Percentiles rank a stretch among this genome's conserved stretches.
These are phyloP conservation scores for Ceratocystis albifundus DNA, from an alignment of 2,329 filamentous ascomycete species.

Conservation along the genomic window DNA sequence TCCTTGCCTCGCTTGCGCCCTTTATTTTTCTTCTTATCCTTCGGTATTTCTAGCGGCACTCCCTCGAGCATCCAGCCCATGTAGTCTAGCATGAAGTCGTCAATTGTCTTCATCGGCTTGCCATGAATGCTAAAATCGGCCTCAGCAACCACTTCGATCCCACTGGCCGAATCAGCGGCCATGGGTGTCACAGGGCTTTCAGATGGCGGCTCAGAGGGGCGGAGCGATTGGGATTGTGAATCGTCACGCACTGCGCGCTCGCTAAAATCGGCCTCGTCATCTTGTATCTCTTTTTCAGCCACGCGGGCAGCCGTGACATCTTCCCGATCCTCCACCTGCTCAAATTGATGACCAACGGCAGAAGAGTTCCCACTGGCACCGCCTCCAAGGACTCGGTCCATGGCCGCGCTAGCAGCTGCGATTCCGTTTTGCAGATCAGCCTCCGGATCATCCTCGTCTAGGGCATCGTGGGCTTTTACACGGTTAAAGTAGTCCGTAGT, in stretches of 20 bases:
- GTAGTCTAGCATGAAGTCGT: constrained; percentile 61
- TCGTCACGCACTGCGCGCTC: constrained; percentile 35
- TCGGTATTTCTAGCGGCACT: constrained; percentile 50
- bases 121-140: constrained; percentile 50
- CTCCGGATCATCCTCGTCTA: constrained; percentile 18
- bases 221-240: constrained; percentile 17
- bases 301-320: constrained; percentile 79
- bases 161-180: constrained; percentile 27
- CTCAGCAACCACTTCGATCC: constrained; percentile 30
- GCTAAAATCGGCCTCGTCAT: constrained; percentile 75
- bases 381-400: constrained; percentile 67
- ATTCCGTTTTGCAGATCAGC: constrained; percentile 45
- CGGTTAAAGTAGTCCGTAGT: constrained; percentile 93
- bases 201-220: constrained; percentile 1
- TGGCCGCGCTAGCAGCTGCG: constrained; percentile 60
- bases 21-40: constrained; percentile 53
- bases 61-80: constrained; percentile 53
- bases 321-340: constrained; percentile 83
- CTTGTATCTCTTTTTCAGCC: constrained; percentile 78
- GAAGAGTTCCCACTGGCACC: constrained; percentile 33
- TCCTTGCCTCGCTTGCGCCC: constrained; percentile 45
- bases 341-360: constrained; percentile 71
- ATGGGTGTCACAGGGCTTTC: constrained; percentile 6
- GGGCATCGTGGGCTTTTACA: constrained; percentile 36
- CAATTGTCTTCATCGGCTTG: constrained; percentile 48